Percentiles rank a stretch among this genome's conserved stretches.
phyloP scores from a whole-genome alignment of 345 rosid species.

The Syzygium grande region DNA sequence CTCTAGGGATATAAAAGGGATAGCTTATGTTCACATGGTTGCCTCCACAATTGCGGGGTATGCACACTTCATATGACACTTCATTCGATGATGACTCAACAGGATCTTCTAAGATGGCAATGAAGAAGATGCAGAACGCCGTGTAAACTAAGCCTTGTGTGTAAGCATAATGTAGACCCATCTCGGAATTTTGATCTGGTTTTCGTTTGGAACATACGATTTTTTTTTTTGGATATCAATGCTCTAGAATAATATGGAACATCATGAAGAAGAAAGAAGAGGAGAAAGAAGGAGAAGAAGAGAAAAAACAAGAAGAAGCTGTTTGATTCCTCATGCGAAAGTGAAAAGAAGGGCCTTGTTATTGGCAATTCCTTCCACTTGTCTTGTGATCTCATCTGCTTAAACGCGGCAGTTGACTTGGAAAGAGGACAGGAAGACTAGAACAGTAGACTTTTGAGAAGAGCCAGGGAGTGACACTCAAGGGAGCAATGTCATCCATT shows the following conservation, averaged over 20 bases:
- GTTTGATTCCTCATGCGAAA: not conserved
- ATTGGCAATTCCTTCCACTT: accelerated
- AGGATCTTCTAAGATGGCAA: not conserved
- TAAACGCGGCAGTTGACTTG: not conserved
- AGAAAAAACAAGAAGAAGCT: not conserved
- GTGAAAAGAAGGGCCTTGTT: not conserved
- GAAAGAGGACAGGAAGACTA: not conserved
- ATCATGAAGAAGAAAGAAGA: not conserved
- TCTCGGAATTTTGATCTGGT: not conserved
- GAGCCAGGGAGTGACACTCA: not conserved
- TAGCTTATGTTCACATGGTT: not conserved
- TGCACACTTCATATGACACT: not conserved
- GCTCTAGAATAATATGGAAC: not conserved
- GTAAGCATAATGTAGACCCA: not conserved
- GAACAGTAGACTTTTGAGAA: not conserved
- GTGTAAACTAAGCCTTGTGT: not conserved
- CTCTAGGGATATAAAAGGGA: not conserved
- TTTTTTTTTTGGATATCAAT: not conserved
- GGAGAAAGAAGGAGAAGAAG: not conserved
- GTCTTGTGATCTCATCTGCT: accelerated
- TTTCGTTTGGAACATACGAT: not conserved
- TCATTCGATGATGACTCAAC: not conserved
- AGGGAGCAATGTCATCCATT: not conserved
- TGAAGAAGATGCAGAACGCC: not conserved
- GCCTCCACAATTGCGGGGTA: not conserved